phyloP scores from a whole-genome alignment of 345 rosid species.

The Microthlaspi erraticum region DNA sequence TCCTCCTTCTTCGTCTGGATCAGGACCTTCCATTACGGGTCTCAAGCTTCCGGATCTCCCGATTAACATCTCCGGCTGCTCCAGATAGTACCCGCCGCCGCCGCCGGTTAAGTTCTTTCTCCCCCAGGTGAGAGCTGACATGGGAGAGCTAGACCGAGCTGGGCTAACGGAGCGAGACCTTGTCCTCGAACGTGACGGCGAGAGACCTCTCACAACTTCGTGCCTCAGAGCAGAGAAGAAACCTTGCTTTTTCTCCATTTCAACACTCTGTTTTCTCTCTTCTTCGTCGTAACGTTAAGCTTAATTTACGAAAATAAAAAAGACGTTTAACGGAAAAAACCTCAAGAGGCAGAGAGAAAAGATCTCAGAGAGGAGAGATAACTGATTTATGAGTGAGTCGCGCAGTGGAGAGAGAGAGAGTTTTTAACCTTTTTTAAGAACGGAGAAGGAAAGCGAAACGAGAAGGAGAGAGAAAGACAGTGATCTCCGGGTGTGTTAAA shows the following conservation, averaged over 20 bases:
- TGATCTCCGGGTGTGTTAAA: conserved; percentile 26
- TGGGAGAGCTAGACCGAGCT: conserved; percentile 58
- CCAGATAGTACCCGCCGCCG: conserved; percentile 43
- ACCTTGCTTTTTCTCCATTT: conserved; percentile 90
- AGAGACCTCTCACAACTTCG: conserved; percentile 81
- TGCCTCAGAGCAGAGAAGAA: conserved; percentile 86
- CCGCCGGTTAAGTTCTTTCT: conserved; percentile 44
- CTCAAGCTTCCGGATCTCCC: conserved; percentile 80
- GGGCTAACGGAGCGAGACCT: conserved; percentile 72
- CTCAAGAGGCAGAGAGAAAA: conserved; percentile 4
- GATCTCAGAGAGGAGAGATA: background rate
- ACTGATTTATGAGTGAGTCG: conserved; percentile 3
- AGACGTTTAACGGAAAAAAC: background rate
- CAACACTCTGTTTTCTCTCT: background rate
- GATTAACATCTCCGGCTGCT: conserved; percentile 55
- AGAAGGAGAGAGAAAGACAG: conserved; percentile 34
- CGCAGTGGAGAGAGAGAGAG: conserved; percentile 39
- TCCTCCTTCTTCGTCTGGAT: conserved; percentile 61
- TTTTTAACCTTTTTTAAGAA: conserved; percentile 23
- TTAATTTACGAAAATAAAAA: background rate
- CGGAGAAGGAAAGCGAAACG: conserved; percentile 34
- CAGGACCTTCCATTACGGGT: conserved; percentile 94
- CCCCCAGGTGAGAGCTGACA: conserved; percentile 57
- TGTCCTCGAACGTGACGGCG: conserved; percentile 81
- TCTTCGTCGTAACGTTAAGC: conserved; percentile 17